Evolutionary conservation across 2,329 filamentous ascomycete genomes (phyloP), one percentile per base, ranked within the genome.

Genomic region (Domatiomyces globalis): DNA sequence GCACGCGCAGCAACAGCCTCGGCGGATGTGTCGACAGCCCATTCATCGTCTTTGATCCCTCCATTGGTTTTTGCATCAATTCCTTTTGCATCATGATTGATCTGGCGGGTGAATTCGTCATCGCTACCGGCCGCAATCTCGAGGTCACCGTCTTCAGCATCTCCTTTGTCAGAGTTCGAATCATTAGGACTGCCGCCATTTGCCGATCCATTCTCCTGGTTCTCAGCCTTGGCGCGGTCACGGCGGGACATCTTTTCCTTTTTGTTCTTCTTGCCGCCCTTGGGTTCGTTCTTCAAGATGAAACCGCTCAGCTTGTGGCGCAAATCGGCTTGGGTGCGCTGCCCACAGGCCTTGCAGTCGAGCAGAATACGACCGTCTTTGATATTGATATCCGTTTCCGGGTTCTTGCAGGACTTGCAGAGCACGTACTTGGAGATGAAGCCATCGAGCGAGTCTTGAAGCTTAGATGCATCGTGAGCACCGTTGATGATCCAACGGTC

Each of bases 401-500:
- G 92, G 71, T 98, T 98, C 81, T 95, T 95, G 84, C 92, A 98
- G 70, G 94, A 90, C 76, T 94, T 94, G 85, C 92, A 98, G 58
- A 98, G 88, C 64, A 98, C 92, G 62, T 96, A 98, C 74, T 87
- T 95, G 76, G 83, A 79, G 74, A 98, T 98, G 79, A 98, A 98
- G 63, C 89, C 89, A 69, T 96, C 90, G 47, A 98, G 85, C 63
- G 95, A 89, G 68, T 96, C 92, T 76, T 98, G 92, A 47, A 98
- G 84, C 77, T 96, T 96, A 69, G 77, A 74, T 57, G 90, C 83
- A 61, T 98, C 92, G 68, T 98, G 92, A 61, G 90, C 87, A 67
- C 92, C 92, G 73, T 98, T 98, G 80, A 98, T 96, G 74, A 98
- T 98, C 90, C 92, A 98, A 68, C 92, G 92, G 69, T 98, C 92